These are phyloP conservation scores for Candida tammaniensis DNA, from an alignment of 805 yeast species.

Conservation along the genomic window DNA sequence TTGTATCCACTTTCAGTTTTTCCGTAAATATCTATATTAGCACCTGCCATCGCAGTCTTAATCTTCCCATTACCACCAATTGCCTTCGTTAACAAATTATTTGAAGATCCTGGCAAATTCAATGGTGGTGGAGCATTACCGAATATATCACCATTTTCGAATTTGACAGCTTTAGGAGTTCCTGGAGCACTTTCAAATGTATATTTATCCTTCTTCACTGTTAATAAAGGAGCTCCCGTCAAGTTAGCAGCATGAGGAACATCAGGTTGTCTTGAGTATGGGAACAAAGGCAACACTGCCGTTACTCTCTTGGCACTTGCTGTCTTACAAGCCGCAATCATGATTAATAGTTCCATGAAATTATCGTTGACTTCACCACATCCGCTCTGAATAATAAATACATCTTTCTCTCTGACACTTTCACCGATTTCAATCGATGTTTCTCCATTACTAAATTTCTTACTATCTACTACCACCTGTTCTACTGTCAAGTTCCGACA, in stretches of 20 bases:
- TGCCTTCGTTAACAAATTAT: not conserved
- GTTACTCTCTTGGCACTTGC: constrained; percentile 88
- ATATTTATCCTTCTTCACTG: constrained; percentile 34
- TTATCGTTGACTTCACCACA: constrained; percentile 87
- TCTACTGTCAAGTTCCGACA: constrained; percentile 76
- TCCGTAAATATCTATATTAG: constrained; percentile 34
- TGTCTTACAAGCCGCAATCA: constrained; percentile 89
- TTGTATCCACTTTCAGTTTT: constrained; percentile 68
- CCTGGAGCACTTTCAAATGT: constrained; percentile 52
- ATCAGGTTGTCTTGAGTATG: constrained; percentile 95
- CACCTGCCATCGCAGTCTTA: constrained; percentile 31
- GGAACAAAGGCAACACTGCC: constrained; percentile 89
- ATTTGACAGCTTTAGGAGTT: constrained; percentile 34
- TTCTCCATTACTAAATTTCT: constrained; percentile 84
- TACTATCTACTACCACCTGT: constrained; percentile 61
- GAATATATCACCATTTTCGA: constrained; percentile 13
- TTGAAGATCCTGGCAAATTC: constrained; percentile 3
- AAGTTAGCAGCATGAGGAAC: constrained; percentile 67
- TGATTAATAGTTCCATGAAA: constrained; percentile 76
- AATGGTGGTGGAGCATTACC: constrained; percentile 13
- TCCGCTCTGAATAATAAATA: constrained; percentile 83
- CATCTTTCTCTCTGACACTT: constrained; percentile 95
- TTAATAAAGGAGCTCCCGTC: constrained; percentile 64
- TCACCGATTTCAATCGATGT: constrained; percentile 82
- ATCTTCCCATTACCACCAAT: constrained; percentile 14